These are phyloP conservation scores for Inonotus hispidus DNA, from an alignment of 1,284 basidiomycete genomes.

Conservation along the genomic window DNA sequence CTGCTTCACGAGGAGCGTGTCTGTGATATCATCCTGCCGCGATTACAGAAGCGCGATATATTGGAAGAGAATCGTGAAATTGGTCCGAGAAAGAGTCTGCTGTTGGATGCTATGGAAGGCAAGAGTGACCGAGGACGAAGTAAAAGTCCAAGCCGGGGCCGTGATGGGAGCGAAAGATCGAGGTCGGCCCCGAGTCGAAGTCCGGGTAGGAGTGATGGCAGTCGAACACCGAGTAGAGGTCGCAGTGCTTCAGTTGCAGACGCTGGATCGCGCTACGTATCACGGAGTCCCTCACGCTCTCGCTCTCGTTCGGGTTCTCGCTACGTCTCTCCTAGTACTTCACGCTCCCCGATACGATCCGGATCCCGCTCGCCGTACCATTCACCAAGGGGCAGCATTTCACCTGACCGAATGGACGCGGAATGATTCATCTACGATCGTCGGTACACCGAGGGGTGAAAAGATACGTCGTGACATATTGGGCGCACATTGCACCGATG, in stretches of 20 bases:
- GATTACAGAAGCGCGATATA: conserved; percentile 79
- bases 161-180: conserved; percentile 29
- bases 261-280: conserved; percentile 52
- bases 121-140: conserved; percentile 35
- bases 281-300: conserved; percentile 54
- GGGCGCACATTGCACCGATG: neutral
- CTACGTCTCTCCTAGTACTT: conserved; percentile 50
- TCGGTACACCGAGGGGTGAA: no score
- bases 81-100: conserved; percentile 70
- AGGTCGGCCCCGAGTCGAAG: conserved; percentile 22
- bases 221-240: conserved; percentile 25
- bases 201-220: conserved; percentile 25
- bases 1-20: conserved; percentile 87
- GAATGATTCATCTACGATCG: conserved; percentile 13
- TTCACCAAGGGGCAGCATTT: conserved; percentile 56
- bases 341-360: conserved; percentile 38
- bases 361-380: conserved; percentile 37
- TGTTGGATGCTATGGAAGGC: conserved; percentile 80
- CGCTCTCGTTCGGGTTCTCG: conserved; percentile 37
- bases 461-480: no score
- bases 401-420: conserved; percentile 48
- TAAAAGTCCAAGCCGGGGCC: conserved; percentile 23
- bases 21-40: conserved; percentile 94
- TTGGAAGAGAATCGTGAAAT: conserved; percentile 92
- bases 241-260: conserved; percentile 36